Evolutionary conservation across 2,329 filamentous ascomycete species (phyloP), one percentile per base, ranked within the genome.

Genomic region (Apiospora marii): DNA sequence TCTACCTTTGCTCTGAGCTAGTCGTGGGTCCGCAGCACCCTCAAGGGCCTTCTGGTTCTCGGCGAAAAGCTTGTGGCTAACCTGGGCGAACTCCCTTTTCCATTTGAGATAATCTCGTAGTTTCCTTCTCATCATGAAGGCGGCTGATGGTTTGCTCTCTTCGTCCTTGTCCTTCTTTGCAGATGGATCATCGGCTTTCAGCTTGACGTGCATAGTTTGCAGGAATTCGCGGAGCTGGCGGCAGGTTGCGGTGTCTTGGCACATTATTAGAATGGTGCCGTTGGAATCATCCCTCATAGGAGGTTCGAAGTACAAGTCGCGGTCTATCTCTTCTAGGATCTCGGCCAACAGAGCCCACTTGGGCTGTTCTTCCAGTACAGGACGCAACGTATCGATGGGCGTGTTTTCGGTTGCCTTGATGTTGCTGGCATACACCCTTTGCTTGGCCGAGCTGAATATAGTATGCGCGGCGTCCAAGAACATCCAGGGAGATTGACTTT

Each of bases 261-360:
- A 98, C 96, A 99, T 98, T 80, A 99, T 94, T 46, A 99, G 85
- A 69, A 98, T 94, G 2, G 94, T 94, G n/a, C 94, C 93, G 79
- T 95, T 97, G 0, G 95, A 97, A 78, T 95, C 94, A 80, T 96
- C 94, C 72, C 90, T 87, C n/a, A 87, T 84, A 12, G 87, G 85
- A 7, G 94, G 93, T 74, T 97, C 95, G 78, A 97, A 92, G 80
- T 97, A 96, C 22, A 94, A 87, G 78, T 98, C 95, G 70, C 92
- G 90, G 78, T 98, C 96, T 76, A 99, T 98, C 82, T 99, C 96
- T 75, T 96, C 92, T 5, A 99, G 84, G 0, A 98, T 92, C 72
- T 98, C 95, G n/a, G 94, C 92, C 24, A 99, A 85, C 22, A 98
- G 86, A 37, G 87, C 87, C 96, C 96, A 99, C 81, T 99, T 99